Base-by-base conservation (phyloP, 2,329 filamentous ascomycete species). In the Fusarium circinatum region DNA sequence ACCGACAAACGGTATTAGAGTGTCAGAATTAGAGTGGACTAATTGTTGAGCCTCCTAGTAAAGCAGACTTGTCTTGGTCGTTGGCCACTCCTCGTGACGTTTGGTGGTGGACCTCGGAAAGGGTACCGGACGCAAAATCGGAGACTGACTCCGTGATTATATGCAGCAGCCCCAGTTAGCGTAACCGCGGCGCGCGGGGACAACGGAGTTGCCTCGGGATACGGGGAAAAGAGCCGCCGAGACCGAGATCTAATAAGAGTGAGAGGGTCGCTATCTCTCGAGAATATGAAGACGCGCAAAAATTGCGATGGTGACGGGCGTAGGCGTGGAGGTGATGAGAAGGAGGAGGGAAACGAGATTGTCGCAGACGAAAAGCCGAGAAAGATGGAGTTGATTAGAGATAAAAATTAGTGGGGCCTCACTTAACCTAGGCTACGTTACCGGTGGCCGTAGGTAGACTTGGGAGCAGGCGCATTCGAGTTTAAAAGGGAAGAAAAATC, bases 401-500 rank as follows among this genome's bases (percentile, higher is more conserved):
- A 68, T 58, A 62, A 49, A 67, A 74, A 75, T 44, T 30, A 73
- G 72, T 70, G 72, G 68, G 60, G 14, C 38, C 54, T 24, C 24
- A 42, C 61, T 49, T 49, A 62, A 44, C 66, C 66, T 51, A 49
- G 65, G 38, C 49, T 39, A 48, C 45, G 18, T 47, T 42, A 15
- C 22, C 24, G 24, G 26, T 8, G 6, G 26, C 18, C 45, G 18
- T 48, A 32, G 32, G 32, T 13, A 49, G 64, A 34, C 42, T 24
- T 63, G 48, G 56, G 28, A 65, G 57, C 49, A 54, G 67, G 52
- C 56, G 48, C 55, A 45, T 60, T 49, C 64, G 44, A 47, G 57
- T 69, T 70, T 63, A 70, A 66, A 70, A 73, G 68, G 71, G 69
- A 68, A 78, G 75, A 78, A 71, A 78, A 78, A 78, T 78, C 76